Conservation (phyloP, 306 rosid species). For the Lathyrus oleraceus region DNA sequence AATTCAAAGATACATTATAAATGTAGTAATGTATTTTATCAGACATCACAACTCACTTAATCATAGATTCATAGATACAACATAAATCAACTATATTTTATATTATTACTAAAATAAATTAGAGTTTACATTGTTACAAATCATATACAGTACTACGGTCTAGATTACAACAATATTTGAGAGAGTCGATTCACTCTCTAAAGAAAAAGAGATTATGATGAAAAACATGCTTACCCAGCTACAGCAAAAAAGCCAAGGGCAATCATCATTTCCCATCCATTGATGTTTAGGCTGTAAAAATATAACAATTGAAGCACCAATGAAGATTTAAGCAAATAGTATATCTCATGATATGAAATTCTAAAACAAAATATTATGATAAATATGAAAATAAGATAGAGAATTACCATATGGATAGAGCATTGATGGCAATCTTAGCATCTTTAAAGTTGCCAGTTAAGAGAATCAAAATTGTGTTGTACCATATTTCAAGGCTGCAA, state of each 20-base stretch:
- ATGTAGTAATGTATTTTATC: too few species aligned
- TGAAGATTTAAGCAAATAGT: background rate
- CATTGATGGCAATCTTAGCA: constrained; percentile 49
- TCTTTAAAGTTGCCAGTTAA: constrained; percentile 55
- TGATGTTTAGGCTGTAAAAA: constrained; percentile 52
- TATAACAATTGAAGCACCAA: background rate
- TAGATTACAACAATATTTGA: too few species aligned
- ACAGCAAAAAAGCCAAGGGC: constrained; percentile 59
- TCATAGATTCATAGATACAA: too few species aligned
- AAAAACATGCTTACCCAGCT: constrained; percentile 40
- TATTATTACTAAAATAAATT: too few species aligned
- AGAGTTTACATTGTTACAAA: too few species aligned
- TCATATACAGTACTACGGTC: too few species aligned
- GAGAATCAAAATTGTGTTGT: constrained; percentile 52
- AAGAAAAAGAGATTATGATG: background rate
- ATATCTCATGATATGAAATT: background rate
- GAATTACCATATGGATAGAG: constrained; percentile 60
- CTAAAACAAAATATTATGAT: background rate
- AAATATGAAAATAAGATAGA: background rate
- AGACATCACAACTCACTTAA: too few species aligned
- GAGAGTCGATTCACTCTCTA: too few species aligned
- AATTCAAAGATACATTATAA: too few species aligned
- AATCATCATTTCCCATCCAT: constrained; percentile 66
- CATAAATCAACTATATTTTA: too few species aligned
- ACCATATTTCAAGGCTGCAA: constrained; percentile 61